A percentile compares a stretch with the other conserved stretches of the same genome.
phyloP scores from a whole-genome alignment of 2,329 filamentous ascomycete genomes.

The Rutstroemia sydowiana region DNA sequence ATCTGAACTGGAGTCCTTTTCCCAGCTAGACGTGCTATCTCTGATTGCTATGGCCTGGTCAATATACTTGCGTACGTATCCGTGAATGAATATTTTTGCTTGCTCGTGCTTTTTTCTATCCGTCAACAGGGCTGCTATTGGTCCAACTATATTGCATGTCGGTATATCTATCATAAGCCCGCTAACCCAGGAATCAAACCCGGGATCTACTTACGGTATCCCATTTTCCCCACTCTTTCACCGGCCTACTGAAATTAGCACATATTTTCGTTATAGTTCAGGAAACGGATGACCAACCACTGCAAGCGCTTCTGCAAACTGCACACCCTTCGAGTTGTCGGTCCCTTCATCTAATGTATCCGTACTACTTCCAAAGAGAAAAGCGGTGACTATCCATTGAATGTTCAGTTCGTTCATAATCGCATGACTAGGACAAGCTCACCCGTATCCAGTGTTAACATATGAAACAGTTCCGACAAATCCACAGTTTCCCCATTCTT shows the following conservation, averaged over 20 bases:
- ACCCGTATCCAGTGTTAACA: constrained; percentile 54
- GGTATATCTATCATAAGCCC: not conserved
- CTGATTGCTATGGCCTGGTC: constrained; percentile 19
- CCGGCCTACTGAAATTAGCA: constrained; percentile 11
- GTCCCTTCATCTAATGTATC: constrained; percentile 32
- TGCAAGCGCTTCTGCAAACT: constrained; percentile 32
- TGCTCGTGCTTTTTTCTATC: constrained; percentile 22
- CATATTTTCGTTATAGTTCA: not conserved
- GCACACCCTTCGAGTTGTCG: constrained; percentile 13
- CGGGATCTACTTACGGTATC: constrained; percentile 12
- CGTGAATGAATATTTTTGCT: constrained; percentile 19
- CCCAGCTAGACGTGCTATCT: constrained; percentile 34
- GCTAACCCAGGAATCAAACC: not conserved
- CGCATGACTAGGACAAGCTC: not conserved
- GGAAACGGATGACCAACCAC: constrained; percentile 3
- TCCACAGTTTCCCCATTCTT: constrained; percentile 47
- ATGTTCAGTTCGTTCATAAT: not conserved
- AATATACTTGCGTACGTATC: constrained; percentile 26
- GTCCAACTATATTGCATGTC: constrained; percentile 16
- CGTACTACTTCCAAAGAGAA: constrained; percentile 55
- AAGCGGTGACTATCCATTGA: constrained; percentile 46
- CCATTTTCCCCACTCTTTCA: constrained; percentile 20
- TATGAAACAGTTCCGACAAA: constrained; percentile 56
- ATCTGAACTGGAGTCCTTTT: constrained; percentile 14
- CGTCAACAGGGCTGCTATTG: constrained; percentile 18